Evolutionary conservation across 257 asterid species (phyloP).

Genomic region (Capsicum pubescens): DNA sequence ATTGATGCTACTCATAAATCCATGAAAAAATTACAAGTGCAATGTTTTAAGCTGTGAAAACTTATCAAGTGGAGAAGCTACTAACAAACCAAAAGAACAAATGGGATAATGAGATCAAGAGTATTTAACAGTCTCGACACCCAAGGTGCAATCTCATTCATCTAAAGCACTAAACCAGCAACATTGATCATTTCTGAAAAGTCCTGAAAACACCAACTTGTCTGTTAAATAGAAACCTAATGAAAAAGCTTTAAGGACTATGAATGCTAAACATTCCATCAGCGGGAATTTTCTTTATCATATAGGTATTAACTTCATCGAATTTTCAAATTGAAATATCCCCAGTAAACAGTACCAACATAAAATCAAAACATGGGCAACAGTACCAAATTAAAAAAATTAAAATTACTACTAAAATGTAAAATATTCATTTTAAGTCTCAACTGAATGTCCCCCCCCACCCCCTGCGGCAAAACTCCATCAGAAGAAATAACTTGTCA

Average conservation of each 20-base stretch:
- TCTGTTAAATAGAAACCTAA: neutral
- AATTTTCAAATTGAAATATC: neutral
- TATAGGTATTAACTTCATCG: neutral
- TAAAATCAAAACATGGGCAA: neutral
- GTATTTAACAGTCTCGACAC: neutral
- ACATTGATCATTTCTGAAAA: neutral
- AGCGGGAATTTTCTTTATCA: neutral
- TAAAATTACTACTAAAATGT: neutral
- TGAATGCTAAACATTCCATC: slow-evolving; percentile 14
- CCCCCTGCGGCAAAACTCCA: neutral
- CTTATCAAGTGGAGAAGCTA: slow-evolving; percentile 5
- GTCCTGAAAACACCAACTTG: neutral
- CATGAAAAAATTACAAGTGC: neutral
- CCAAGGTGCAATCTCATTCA: slow-evolving; percentile 1
- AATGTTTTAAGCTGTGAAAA: neutral
- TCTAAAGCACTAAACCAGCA: slow-evolving; percentile 21
- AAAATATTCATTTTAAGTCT: neutral
- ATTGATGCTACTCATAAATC: slow-evolving; percentile 1
- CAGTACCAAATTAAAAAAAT: neutral
- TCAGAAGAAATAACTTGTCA: neutral
- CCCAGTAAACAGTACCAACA: neutral
- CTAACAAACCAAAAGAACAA: neutral
- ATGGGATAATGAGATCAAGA: neutral
- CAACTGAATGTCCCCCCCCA: neutral
- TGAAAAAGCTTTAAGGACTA: neutral